Conservation (phyloP, 345 rosid genomes). For the Clarkia xantiana region DNA sequence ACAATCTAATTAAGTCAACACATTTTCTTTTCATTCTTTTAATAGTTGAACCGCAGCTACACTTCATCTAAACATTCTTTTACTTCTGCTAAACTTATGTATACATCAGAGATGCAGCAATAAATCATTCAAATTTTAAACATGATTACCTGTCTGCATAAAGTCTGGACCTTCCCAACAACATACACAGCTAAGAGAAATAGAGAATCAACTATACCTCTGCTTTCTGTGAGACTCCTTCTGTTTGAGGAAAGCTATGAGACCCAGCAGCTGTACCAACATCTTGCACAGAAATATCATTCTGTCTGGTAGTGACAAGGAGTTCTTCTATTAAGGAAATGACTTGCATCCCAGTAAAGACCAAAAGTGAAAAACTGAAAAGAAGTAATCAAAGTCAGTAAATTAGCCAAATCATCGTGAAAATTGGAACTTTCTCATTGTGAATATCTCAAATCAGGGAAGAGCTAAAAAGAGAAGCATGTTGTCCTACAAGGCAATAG, state of each 20-base stretch:
- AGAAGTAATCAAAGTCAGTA: constrained; percentile 7
- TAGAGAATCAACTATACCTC: constrained; percentile 14
- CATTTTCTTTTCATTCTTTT: too few species aligned
- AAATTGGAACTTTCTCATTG: constrained; percentile 44
- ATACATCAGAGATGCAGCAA: too few species aligned
- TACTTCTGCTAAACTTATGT: too few species aligned
- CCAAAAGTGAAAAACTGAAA: constrained; percentile 12
- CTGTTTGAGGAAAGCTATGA: constrained; percentile 20
- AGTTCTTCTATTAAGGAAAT: constrained; percentile 90
- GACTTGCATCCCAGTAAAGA: constrained; percentile 36
- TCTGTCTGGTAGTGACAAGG: constrained; percentile 70
- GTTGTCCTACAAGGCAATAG: constrained; percentile 56
- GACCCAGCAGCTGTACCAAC: constrained; percentile 25
- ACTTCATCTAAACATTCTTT: too few species aligned
- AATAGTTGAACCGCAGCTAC: too few species aligned
- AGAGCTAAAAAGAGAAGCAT: constrained; percentile 41
- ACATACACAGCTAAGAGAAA: too few species aligned
- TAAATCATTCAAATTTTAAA: too few species aligned
- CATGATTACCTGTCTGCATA: too few species aligned
- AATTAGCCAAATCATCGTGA: constrained; percentile 19
- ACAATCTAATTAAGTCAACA: too few species aligned
- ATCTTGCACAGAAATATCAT: constrained; percentile 38
- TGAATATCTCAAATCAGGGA: constrained; percentile 62
- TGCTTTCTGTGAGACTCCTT: constrained; percentile 17
- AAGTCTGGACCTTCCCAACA: too few species aligned